Base-by-base conservation (phyloP, 2,329 filamentous ascomycete species). In the Neopestalotiopsis sp. region DNA sequence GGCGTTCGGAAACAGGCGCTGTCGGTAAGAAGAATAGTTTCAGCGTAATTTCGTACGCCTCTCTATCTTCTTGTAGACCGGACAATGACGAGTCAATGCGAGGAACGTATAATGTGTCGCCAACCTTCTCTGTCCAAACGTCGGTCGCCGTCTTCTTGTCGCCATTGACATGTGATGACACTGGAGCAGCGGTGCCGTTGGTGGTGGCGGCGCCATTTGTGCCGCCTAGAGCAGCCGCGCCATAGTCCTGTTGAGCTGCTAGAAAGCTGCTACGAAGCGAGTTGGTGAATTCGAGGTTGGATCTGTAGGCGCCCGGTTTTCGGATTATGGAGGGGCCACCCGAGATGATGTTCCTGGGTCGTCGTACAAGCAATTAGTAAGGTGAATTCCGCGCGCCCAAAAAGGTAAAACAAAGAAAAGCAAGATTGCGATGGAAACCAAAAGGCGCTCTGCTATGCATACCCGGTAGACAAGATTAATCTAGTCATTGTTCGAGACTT, bases 1-100 rank as follows among this genome's bases (percentile, higher is more conserved):
- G 88, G 69, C 95, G 89, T 72, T 90, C 83, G 20, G 86, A 85
- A 1, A 89, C 82, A 10, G 91, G 86, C 66, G 93, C 88, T 20
- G 88, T 89, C 1, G 94, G 92, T 34, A 98, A 87, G 81, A 96
- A 97, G 84, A 99, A 99, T 28, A 99, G 83, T 82, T 99, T 99
- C 70, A 96, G 91, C 0, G 95, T 98, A 76, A 98, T 94, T 78
- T 98, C 94, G 83, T 99, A 99, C 74, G 94, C 91, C 69, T 88
- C 85, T 32, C 92, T 86, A 74, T 97, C 94, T 78, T 99, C 96
- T 40, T 89, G 86, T 60, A 99, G 84, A 0, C 92, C 92, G 4
- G 89, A 89, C 38, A 88, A 83, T 13, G 88, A 84, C 85, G 92
- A 93, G 79, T 94, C 89, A 78, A 95, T 89, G 56, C 91, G 88